phyloP scores from a whole-genome alignment of 805 yeast genomes.

The Zygoascus biomembranicola region DNA sequence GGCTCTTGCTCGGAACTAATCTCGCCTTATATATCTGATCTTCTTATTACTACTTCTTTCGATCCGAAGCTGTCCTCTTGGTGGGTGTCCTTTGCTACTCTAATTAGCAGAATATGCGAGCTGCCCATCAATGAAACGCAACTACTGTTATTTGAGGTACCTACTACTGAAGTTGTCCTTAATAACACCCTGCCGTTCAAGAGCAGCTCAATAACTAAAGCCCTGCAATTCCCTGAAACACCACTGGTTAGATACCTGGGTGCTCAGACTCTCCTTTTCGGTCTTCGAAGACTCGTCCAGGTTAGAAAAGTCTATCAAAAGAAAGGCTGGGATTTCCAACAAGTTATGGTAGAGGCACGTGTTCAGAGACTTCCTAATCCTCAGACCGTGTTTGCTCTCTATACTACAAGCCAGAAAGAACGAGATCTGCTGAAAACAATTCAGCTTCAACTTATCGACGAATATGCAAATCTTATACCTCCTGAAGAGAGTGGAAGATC shows the following conservation, averaged over 20 bases:
- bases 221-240: conserved; percentile 40
- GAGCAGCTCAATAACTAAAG: conserved; percentile 43
- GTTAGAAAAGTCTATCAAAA: conserved; percentile 32
- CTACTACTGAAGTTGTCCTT: conserved; percentile 32
- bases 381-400: conserved; percentile 4
- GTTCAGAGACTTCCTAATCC: conserved; percentile 29
- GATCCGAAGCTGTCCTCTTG: conserved; percentile 75
- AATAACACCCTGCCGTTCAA: conserved; percentile 51
- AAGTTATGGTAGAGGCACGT: conserved; percentile 30
- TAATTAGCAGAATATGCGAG: conserved; percentile 52
- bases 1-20: conserved; percentile 56
- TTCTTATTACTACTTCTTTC: conserved; percentile 34
- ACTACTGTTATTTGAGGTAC: conserved; percentile 20
- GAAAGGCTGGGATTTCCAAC: conserved; percentile 36
- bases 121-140: conserved; percentile 41
- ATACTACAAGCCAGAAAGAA: not conserved
- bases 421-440: not conserved
- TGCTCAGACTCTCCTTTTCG: conserved; percentile 48
- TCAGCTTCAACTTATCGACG: conserved; percentile 3
- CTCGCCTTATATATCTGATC: conserved; percentile 44
- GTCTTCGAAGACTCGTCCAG: conserved; percentile 45
- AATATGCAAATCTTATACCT: conserved; percentile 6
- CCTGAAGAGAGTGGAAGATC: not conserved
- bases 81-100: conserved; percentile 69
- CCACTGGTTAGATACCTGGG: conserved; percentile 54